These are phyloP conservation scores for Xylaria scruposa DNA, from an alignment of 495 filamentous ascomycete species.

Conservation along the genomic window DNA sequence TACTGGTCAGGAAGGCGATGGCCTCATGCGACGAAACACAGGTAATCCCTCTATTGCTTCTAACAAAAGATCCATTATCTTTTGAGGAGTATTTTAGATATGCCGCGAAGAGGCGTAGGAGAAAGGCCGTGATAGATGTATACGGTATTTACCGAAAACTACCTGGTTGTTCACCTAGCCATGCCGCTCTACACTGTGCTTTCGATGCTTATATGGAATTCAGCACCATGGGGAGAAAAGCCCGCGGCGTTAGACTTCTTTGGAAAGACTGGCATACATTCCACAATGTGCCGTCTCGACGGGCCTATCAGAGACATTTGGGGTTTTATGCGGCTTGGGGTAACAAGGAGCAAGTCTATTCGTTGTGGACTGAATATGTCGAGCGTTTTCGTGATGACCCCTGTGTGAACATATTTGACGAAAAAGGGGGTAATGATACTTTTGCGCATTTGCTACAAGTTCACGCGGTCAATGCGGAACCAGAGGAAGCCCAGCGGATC, in stretches of 20 bases:
- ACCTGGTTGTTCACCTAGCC: constrained; percentile 38
- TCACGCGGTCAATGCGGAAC: constrained; percentile 68
- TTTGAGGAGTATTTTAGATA: constrained; percentile 43
- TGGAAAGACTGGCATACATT: constrained; percentile 60
- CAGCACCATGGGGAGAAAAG: constrained; percentile 34
- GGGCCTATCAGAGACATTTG: constrained; percentile 58
- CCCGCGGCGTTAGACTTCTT: constrained; percentile 56
- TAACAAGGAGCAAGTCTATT: constrained; percentile 55
- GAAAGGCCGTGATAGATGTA: constrained; percentile 36
- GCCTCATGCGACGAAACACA: constrained; percentile 31
- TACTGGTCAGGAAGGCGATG: constrained; percentile 38
- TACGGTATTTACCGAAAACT: constrained; percentile 48
- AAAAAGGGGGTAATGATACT: constrained; percentile 41
- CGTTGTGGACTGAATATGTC: constrained; percentile 62
- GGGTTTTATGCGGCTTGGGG: constrained; percentile 61
- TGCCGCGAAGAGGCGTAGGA: constrained; percentile 22
- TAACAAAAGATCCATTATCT: constrained; percentile 33
- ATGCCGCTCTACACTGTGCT: constrained; percentile 45
- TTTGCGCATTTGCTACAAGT: constrained; percentile 64
- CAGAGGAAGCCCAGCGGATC: constrained; percentile 59
- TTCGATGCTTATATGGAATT: constrained; percentile 50
- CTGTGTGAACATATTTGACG: constrained; percentile 26
- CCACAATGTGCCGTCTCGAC: constrained; percentile 44
- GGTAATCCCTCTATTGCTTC: constrained; percentile 39
- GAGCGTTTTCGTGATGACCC: constrained; percentile 45